Base-by-base conservation (phyloP, 208 protist species). In the Balamuthia mandrillaris region DNA sequence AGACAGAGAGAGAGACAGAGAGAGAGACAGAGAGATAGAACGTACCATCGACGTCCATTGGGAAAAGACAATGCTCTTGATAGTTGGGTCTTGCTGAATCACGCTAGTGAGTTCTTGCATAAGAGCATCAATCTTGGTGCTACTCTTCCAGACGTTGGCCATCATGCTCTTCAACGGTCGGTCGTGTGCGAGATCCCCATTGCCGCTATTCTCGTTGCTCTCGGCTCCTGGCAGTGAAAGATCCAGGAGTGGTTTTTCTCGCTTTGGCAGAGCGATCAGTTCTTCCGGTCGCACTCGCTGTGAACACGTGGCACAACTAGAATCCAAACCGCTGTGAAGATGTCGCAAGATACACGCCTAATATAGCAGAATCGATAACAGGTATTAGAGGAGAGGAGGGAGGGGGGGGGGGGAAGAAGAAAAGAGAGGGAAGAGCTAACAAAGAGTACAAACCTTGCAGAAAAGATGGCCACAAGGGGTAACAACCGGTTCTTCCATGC, bases 11-110 rank as follows among this genome's bases (percentile, higher is more conserved):
- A 42, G 1, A 44, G 31, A 3, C n/a, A 6, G 58, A 24, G 18
- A 6, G 10, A 47, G 27, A 16, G 44, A 33, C 85, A 63, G 47
- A 90, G 47, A 63, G 33, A 29, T 5, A 78, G 27, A 42, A 39
- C 74, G 58, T 16, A 91, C 52, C 85, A 92, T 92, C 18, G 66
- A 87, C 1, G 90, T 93, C 92, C 92, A 94, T 63, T 94, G 89
- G 24, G 84, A 89, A 54, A 94, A 94, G 1, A 94, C 83, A 16
- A 94, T 85, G 49, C 65, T 83, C 82, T 94, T 94, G 18, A 88
- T 83, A 24, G 81, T 39, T 37, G 85, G 78, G 16, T 87, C 85
- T 14, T 75, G 72, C 14, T 3, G 58, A 2, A 56, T 44, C 2
- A 87, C 10, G 45, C 90, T 74, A 16, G 77, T 27, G 9, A 94